Evolutionary conservation across 228 moss, liverwort and hornwort species (phyloP).

Genomic region (Sphagnum fallax): DNA sequence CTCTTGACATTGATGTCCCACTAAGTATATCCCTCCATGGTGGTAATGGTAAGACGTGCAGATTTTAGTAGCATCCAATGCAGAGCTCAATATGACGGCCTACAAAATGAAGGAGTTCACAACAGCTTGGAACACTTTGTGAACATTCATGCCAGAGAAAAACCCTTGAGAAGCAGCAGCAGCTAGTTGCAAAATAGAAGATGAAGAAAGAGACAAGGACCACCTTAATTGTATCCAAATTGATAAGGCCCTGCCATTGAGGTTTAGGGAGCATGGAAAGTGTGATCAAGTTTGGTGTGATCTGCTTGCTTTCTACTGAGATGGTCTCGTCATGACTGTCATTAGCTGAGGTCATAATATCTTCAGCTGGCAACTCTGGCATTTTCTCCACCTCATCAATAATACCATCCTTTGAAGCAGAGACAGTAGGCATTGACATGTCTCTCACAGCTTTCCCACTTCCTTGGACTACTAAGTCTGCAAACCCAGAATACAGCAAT

Average conservation of each 20-base stretch:
- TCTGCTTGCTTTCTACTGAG: constrained; percentile 11
- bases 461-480: constrained; percentile 29
- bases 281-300: constrained; percentile 69
- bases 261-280: constrained; percentile 73
- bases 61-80: background rate
- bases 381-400: constrained; percentile 19
- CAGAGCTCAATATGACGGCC: background rate
- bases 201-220: background rate
- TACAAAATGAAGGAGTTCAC: background rate
- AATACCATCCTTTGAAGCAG: constrained; percentile 40
- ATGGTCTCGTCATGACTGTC: constrained; percentile 26
- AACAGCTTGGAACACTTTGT: too few relatives aligned
- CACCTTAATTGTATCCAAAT: constrained; percentile 80
- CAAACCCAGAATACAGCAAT: constrained; percentile 70
- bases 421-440: constrained; percentile 75
- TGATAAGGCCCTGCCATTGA: constrained; percentile 85
- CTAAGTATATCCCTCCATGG: background rate
- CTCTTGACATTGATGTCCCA: background rate
- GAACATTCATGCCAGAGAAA: too few relatives aligned
- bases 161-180: too few relatives aligned
- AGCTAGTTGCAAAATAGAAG: too few relatives aligned
- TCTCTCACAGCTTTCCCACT: constrained; percentile 42
- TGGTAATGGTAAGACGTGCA: background rate
- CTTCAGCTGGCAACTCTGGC: constrained; percentile 8
- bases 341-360: constrained; percentile 9